Evolutionary conservation across 352 stramenopile species (phyloP).

Genomic region (Phytopythium ostracodes): DNA sequence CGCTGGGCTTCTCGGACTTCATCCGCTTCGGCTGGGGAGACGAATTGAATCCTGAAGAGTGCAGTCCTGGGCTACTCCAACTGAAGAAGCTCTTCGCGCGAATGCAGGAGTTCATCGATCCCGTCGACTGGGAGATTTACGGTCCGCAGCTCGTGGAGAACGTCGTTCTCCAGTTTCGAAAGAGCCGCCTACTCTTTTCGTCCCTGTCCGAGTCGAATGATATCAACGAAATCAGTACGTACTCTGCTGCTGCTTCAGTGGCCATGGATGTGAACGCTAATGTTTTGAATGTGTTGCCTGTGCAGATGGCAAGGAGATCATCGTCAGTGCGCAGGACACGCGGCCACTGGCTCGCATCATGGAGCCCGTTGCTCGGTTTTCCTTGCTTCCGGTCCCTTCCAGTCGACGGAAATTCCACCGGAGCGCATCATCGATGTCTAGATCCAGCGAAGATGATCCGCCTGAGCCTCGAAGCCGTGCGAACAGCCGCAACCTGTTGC

Average conservation of each 20-base stretch:
- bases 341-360: conserved; percentile 62
- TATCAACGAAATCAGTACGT: conserved; percentile 84
- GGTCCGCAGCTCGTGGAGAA: conserved; percentile 82
- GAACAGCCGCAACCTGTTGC: conserved; percentile 35
- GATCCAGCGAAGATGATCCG: conserved; percentile 24
- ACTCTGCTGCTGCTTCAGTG: not conserved
- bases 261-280: conserved; percentile 9
- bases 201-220: conserved; percentile 78
- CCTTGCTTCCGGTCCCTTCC: conserved; percentile 66
- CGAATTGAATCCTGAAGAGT: conserved; percentile 56
- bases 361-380: conserved; percentile 76
- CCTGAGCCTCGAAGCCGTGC: conserved; percentile 19
- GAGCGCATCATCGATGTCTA: conserved; percentile 25
- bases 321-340: conserved; percentile 61
- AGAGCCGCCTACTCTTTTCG: conserved; percentile 82
- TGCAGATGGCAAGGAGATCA: conserved; percentile 73
- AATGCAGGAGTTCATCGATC: conserved; percentile 83
- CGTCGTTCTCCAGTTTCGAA: conserved; percentile 83
- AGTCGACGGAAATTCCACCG: conserved; percentile 52
- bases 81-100: conserved; percentile 66
- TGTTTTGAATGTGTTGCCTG: conserved; percentile 5
- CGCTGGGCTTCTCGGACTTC: conserved; percentile 82
- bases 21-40: conserved; percentile 87
- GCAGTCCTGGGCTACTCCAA: conserved; percentile 43
- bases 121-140: conserved; percentile 88